phyloP scores from a whole-genome alignment of 2,329 filamentous ascomycete species.

The Aureobasidium sp. region DNA sequence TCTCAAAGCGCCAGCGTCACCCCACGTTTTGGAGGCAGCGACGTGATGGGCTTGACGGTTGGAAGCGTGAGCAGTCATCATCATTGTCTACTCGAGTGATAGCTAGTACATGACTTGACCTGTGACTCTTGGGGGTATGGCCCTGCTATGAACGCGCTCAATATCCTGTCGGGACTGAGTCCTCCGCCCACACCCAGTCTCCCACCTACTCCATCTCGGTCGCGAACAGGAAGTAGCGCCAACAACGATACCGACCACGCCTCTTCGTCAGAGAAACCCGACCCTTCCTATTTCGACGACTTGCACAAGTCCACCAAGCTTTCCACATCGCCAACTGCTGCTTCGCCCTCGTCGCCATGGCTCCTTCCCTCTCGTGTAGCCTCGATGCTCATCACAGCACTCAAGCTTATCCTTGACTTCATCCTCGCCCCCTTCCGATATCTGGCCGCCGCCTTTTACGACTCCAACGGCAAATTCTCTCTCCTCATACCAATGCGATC shows the following conservation, averaged over 20 bases:
- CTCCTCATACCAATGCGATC: constrained; percentile 62
- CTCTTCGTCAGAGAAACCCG: constrained; percentile 37
- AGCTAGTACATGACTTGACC: background rate
- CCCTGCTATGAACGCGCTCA: constrained; percentile 84
- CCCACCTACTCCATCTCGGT: constrained; percentile 27
- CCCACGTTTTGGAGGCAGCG: background rate
- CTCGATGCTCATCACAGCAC: constrained; percentile 62
- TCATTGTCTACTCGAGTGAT: background rate
- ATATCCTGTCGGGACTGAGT: constrained; percentile 72
- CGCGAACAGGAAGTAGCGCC: constrained; percentile 43
- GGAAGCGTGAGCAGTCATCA: background rate
- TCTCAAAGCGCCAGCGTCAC: background rate
- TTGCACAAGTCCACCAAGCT: constrained; percentile 18
- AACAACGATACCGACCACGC: constrained; percentile 28
- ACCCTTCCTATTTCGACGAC: constrained; percentile 47
- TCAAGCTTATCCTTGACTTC: constrained; percentile 70
- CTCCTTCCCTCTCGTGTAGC: constrained; percentile 61
- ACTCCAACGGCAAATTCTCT: constrained; percentile 70
- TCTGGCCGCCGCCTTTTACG: constrained; percentile 73
- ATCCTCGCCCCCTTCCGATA: constrained; percentile 75
- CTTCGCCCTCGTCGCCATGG: constrained; percentile 28
- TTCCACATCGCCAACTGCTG: constrained; percentile 24
- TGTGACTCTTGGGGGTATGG: constrained; percentile 2
- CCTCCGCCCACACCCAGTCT: constrained; percentile 31
- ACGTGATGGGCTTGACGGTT: background rate